A percentile compares a stretch with the other conserved stretches of the same genome.
These are phyloP conservation scores for Fraxinus platypoda DNA, from an alignment of 305 asterid species.

Conservation along the genomic window DNA sequence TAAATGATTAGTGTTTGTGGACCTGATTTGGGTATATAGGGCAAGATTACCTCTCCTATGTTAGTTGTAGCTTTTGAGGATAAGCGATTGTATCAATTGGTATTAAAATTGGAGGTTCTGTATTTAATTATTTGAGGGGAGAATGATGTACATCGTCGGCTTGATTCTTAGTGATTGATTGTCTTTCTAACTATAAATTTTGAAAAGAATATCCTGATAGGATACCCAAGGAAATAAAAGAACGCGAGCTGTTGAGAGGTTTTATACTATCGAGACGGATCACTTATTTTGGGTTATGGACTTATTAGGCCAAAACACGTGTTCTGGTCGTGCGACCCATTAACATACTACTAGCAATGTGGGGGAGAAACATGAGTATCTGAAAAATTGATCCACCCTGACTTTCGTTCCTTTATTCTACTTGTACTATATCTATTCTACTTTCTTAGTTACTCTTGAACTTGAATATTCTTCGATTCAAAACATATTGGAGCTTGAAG, in stretches of 20 bases:
- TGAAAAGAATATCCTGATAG: neutral
- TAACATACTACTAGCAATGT: too few relatives aligned
- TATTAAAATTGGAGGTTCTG: neutral
- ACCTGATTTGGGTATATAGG: neutral
- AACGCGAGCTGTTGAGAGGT: neutral
- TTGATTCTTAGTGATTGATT: too few relatives aligned
- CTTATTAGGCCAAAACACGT: too few relatives aligned
- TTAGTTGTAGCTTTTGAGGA: neutral
- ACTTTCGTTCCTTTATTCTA: neutral
- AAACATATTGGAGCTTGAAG: neutral
- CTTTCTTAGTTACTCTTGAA: too few relatives aligned
- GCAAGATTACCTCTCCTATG: neutral
- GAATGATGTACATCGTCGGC: neutral
- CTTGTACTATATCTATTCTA: too few relatives aligned
- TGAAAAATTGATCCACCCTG: neutral
- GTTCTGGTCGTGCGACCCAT: too few relatives aligned
- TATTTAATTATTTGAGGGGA: neutral
- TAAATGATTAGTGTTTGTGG: neutral
- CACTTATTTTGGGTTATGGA: too few relatives aligned
- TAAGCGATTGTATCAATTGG: neutral
- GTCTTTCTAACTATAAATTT: neutral
- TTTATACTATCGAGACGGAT: neutral
- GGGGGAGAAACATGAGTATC: neutral
- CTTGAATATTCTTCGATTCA: neutral
- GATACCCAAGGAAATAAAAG: neutral